Evolutionary conservation across 164 flowering plant species (phyloP).

Genomic region (Santalum album): DNA sequence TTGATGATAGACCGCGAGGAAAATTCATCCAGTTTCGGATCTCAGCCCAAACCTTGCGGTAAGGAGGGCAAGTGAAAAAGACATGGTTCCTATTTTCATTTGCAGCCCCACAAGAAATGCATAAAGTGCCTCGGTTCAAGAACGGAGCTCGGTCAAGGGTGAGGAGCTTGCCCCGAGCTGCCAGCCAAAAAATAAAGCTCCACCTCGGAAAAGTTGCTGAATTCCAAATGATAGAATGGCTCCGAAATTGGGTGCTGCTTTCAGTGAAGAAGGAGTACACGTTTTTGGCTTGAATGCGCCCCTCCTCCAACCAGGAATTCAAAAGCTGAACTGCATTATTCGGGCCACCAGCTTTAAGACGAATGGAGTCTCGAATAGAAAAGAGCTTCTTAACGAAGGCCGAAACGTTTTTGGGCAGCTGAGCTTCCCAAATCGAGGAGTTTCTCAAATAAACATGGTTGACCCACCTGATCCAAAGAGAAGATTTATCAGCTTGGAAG

Average conservation of each 20-base stretch:
- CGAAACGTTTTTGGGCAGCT: neutral
- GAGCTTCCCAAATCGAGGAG: neutral
- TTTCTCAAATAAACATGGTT: constrained; percentile 4
- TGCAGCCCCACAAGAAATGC: neutral
- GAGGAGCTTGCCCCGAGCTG: neutral
- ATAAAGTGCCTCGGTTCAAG: neutral
- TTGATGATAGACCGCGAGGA: neutral
- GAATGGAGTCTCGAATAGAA: neutral
- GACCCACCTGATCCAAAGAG: neutral
- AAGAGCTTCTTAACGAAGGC: neutral
- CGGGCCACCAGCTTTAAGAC: no score
- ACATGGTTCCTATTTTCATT: neutral
- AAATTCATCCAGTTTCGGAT: neutral
- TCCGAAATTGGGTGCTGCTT: no score
- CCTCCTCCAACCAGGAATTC: no score
- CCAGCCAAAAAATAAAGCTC: neutral
- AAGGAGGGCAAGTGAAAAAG: neutral
- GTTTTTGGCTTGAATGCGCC: no score
- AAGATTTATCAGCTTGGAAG: neutral
- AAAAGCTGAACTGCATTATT: no score
- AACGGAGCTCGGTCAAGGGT: neutral
- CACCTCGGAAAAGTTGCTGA: neutral
- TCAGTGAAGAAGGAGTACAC: no score
- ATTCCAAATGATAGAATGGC: neutral
- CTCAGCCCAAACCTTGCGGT: neutral